Evolutionary conservation across 768 basidiomycete genomes (phyloP), one percentile per base, ranked within the genome.

Genomic region (Leccinum boreale): DNA sequence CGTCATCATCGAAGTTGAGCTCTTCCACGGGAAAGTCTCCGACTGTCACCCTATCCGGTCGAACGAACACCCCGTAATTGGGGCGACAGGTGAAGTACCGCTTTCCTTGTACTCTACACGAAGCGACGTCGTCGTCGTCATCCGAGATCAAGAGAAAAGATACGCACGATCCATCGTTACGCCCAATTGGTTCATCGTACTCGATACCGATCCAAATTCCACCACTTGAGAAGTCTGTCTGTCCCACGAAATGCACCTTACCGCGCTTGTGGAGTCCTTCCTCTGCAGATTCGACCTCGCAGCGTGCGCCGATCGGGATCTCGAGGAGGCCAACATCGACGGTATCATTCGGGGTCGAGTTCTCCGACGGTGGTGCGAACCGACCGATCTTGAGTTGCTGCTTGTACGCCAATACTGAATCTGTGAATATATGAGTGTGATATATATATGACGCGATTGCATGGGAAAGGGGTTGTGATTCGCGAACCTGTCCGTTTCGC

Each of bases 131-230:
- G 46, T 5, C 17, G 21, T 5, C 8, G n/a, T n/a, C 1, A 28
- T 42, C 17, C 11, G 26, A 46, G 26, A 39, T 51, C 29, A 12
- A 21, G 8, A 47, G 28, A 19, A 19, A 15, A 9, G 85, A 1
- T 2, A 42, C 94, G 75, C 69, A 96, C 94, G 86, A 87, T 64
- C 96, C 96, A 70, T 98, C 90, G 60, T 95, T 94, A 76, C 95
- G 98, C 11, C 96, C 96, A 23, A 92, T 79, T 3, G 96, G 95
- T 65, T 98, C 96, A 68, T 98, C 96, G 67, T 94, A 92, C 70
- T 96, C 92, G 19, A 98, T 79, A 0, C 96, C 96, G 1, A 98
- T 82, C 95, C 95, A 98, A 1, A 84, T 72, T 0, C 87, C 84
- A 4, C 73, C 68, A 14, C 77, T 82, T 58, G 79, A 82, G 67